Percentiles rank a stretch among this genome's conserved stretches.
phyloP scores from a whole-genome alignment of 805 yeast genomes.

The Hanseniaspora mollemarum region DNA sequence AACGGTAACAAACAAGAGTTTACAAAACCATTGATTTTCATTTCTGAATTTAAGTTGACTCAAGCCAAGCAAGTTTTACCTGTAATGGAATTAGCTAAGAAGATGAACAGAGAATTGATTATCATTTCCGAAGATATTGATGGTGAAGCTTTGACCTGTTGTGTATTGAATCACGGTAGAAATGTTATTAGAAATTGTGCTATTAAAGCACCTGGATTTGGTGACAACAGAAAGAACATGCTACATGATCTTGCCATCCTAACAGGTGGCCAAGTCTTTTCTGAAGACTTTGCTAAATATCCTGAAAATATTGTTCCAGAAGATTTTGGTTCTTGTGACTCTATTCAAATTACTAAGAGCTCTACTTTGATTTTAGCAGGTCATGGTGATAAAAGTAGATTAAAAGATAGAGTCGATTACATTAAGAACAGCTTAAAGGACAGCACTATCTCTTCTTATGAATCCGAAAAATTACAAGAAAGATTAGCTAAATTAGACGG shows the following conservation, averaged over 20 bases:
- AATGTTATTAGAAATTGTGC: conserved; percentile 97
- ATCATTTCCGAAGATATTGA: conserved; percentile 92
- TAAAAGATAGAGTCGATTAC: conserved; percentile 83
- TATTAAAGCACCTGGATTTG: conserved; percentile 98
- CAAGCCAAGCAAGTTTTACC: conserved; percentile 86
- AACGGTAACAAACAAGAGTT: conserved; percentile 78
- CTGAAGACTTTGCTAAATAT: conserved; percentile 89
- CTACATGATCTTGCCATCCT: conserved; percentile 90
- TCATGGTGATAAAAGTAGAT: conserved; percentile 71
- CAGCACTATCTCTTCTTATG: conserved; percentile 67
- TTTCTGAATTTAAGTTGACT: conserved; percentile 86
- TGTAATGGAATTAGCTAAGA: conserved; percentile 83
- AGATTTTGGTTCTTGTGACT: conserved; percentile 80
- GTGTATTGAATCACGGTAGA: conserved; percentile 91
- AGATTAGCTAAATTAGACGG: conserved; percentile 93
- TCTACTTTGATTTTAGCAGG: conserved; percentile 92
- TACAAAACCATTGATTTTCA: conserved; percentile 78
- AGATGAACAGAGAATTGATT: conserved; percentile 82
- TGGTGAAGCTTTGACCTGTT: conserved; percentile 97
- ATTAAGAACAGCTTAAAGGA: conserved; percentile 73
- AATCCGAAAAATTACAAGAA: conserved; percentile 92
- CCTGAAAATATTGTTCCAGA: conserved; percentile 90
- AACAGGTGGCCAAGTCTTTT: conserved; percentile 76
- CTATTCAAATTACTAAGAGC: conserved; percentile 86
- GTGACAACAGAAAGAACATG: conserved; percentile 95